Percentiles rank a stretch among this genome's conserved stretches.
phyloP scores from a whole-genome alignment of 169 alveolate species.

The Eimeria necatrix region DNA sequence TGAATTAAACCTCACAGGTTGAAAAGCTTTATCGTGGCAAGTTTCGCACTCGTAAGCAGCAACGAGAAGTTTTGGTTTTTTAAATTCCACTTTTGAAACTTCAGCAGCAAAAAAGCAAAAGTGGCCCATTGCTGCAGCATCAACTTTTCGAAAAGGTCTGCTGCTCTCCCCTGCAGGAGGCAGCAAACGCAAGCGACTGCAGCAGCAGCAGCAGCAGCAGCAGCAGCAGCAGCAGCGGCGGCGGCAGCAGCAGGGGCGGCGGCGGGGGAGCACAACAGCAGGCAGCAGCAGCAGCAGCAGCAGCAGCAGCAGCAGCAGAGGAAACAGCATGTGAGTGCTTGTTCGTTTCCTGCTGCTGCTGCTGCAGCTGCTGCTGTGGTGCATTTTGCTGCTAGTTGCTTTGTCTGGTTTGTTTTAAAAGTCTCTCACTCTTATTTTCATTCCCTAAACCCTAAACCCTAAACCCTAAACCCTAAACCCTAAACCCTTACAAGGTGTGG shows the following conservation, averaged over 20 bases:
- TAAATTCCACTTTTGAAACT: constrained; percentile 64
- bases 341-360: background rate
- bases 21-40: constrained; percentile 77
- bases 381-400: background rate
- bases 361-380: background rate
- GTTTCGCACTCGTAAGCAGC: constrained; percentile 80
- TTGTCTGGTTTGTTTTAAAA: background rate
- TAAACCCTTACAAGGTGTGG: constrained; percentile 48
- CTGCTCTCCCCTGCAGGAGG: constrained; percentile 56
- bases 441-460: background rate
- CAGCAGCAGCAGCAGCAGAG: background rate
- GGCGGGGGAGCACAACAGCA: too few relatives aligned
- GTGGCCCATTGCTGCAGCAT: constrained; percentile 40
- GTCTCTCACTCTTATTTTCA: background rate
- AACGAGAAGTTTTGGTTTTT: constrained; percentile 63
- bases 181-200: constrained; percentile 51
- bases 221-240: too few relatives aligned
- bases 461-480: background rate
- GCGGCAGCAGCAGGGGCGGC: too few relatives aligned
- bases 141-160: constrained; percentile 55
- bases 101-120: constrained; percentile 66
- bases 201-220: background rate
- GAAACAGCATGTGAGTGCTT: background rate
- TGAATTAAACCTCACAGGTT: constrained; percentile 22
- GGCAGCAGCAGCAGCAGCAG: background rate